These are phyloP conservation scores for Penicillium sp. DNA, from an alignment of 2,329 filamentous ascomycete genomes.

Conservation along the genomic window DNA sequence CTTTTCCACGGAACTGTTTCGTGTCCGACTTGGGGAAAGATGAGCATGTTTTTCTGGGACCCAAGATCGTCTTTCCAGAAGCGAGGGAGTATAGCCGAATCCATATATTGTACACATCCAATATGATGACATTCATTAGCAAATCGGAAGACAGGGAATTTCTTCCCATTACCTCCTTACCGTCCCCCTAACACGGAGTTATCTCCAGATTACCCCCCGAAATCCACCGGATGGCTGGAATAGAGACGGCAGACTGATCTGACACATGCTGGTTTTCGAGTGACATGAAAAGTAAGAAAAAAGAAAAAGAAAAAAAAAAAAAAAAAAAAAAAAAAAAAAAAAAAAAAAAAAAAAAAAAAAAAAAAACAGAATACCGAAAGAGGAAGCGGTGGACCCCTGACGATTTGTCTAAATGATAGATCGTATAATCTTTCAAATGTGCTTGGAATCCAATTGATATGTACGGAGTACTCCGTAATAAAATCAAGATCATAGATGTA, in stretches of 20 bases:
- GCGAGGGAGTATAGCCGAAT: neutral
- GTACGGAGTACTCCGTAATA: too few species aligned
- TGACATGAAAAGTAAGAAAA: neutral
- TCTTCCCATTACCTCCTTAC: conserved; percentile 1
- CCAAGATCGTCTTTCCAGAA: conserved; percentile 5
- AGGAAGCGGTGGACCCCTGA: neutral
- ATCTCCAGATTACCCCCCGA: conserved; percentile 5
- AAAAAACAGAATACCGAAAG: neutral
- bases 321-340: neutral
- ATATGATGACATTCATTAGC: conserved; percentile 1
- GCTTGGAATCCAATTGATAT: neutral
- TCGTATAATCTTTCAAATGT: neutral
- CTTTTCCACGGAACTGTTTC: neutral
- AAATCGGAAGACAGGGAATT: conserved; percentile 15
- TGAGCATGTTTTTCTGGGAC: neutral
- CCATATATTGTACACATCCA: neutral
- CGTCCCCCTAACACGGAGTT: conserved; percentile 4
- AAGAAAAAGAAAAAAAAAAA: neutral
- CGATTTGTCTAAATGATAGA: conserved; percentile 7
- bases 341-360: too few species aligned
- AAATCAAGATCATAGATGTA: neutral
- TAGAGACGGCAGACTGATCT: conserved; percentile 6
- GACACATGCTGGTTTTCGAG: conserved; percentile 7
- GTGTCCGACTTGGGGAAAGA: conserved; percentile 3
- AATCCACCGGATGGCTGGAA: neutral